Evolutionary conservation across 148 eudicot genomes (phyloP).

Genomic region (Pharnaceum exiguum): DNA sequence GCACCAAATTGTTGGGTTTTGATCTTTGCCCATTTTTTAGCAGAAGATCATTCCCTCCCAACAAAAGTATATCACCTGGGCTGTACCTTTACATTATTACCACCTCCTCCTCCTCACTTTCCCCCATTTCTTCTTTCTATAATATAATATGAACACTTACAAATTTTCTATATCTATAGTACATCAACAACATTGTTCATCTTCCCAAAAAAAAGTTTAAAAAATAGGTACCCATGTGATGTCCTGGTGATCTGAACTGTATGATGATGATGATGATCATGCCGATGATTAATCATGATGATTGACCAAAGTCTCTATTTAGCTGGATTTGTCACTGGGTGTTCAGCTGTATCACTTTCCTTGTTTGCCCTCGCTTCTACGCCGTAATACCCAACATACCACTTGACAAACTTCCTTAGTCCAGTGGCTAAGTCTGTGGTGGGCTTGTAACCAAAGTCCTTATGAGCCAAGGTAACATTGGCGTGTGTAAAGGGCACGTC

Average conservation of each 20-base stretch:
- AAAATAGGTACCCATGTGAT: conserved; percentile 10
- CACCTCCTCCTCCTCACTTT: background rate
- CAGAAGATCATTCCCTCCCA: conserved; percentile 2
- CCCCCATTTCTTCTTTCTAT: background rate
- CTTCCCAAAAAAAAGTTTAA: conserved; percentile 8
- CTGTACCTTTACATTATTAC: conserved; percentile 18
- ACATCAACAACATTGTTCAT: conserved; percentile 24
- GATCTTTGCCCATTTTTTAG: conserved; percentile 14
- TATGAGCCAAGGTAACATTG: conserved; percentile 69
- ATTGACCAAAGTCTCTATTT: conserved; percentile 7
- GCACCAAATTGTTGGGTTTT: conserved; percentile 1
- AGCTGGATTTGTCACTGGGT: conserved; percentile 4
- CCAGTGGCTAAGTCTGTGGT: conserved; percentile 80
- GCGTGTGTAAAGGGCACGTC: conserved; percentile 97
- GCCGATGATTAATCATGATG: no score
- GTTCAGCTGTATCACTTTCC: conserved; percentile 20
- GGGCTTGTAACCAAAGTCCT: conserved; percentile 82
- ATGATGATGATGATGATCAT: background rate
- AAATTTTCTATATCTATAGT: conserved; percentile 32
- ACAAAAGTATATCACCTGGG: conserved; percentile 8
- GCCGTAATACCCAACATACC: conserved; percentile 89
- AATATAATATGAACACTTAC: conserved; percentile 29
- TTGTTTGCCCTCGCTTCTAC: conserved; percentile 56
- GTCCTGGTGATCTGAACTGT: background rate
- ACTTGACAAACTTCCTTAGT: conserved; percentile 81